Conservation (phyloP, 2,329 filamentous ascomycete genomes). For the Meredithiella fracta region DNA sequence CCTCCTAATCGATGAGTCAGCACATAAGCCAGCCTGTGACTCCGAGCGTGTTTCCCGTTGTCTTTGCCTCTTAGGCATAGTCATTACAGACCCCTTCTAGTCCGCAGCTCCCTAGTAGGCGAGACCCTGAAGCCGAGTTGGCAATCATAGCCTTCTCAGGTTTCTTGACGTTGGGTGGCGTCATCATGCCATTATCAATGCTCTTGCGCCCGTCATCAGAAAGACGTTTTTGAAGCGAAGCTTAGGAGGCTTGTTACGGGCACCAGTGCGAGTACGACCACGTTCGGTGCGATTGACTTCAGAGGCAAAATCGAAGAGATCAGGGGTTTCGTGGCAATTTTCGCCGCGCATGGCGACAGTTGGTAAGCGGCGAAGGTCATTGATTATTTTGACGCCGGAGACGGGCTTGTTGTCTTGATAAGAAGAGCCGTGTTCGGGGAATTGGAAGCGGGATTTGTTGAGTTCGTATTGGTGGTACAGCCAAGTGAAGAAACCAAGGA, state of each 20-base stretch:
- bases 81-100: not conserved
- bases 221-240: not conserved
- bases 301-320: not conserved
- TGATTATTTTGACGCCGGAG: not conserved
- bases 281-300: not conserved
- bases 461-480: conserved; percentile 9
- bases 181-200: not conserved
- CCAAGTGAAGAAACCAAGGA: conserved; percentile 10
- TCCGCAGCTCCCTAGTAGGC: not conserved
- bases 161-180: not conserved
- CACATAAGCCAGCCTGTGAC: not conserved
- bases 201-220: not conserved
- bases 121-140: not conserved
- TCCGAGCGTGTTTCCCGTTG: not conserved
- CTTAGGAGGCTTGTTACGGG: not conserved
- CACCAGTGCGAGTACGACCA: not conserved
- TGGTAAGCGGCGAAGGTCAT: not conserved
- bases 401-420: not conserved
- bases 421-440: not conserved
- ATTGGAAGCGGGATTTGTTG: conserved; percentile 1
- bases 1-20: not conserved
- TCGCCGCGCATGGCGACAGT: not conserved
- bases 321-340: not conserved
- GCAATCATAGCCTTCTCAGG: not conserved
- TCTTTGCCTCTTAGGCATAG: not conserved